Percentiles rank a stretch among this genome's conserved stretches.
phyloP scores from a whole-genome alignment of 2,329 filamentous ascomycete genomes.

The Paracorniculantispora psalliotae region DNA sequence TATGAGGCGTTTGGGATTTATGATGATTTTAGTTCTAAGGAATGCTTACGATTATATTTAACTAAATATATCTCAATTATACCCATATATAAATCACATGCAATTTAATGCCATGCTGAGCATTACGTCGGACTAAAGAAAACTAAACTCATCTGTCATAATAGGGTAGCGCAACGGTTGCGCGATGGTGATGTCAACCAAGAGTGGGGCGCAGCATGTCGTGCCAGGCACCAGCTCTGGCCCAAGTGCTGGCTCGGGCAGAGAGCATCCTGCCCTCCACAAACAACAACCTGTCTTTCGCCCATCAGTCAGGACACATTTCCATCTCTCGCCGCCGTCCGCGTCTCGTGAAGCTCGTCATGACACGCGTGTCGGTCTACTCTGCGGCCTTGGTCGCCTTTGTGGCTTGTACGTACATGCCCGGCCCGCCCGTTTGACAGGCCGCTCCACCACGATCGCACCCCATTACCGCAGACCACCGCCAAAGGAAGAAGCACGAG shows the following conservation, averaged over 20 bases:
- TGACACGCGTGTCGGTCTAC: slow-evolving; percentile 43
- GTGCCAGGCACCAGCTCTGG: slow-evolving; percentile 2
- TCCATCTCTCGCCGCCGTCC: neutral
- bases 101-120: no score
- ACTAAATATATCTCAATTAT: no score
- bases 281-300: neutral
- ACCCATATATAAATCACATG: no score
- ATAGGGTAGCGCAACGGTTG: neutral
- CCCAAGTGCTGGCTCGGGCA: neutral
- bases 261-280: neutral
- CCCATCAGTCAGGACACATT: neutral
- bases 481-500: no score
- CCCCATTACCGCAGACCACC: no score
- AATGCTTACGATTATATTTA: no score
- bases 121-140: no score
- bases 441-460: neutral
- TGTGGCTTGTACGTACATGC: slow-evolving; percentile 36
- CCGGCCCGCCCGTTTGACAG: neutral
- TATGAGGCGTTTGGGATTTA: no score
- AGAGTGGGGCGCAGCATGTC: neutral
- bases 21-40: no score
- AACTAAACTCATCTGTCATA: no score
- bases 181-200: slow-evolving; percentile 1
- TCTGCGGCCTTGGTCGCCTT: slow-evolving; percentile 37
- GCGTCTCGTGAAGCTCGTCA: slow-evolving; percentile 18